Base-by-base conservation (phyloP, 108 stramenopile genomes). In the Hondaea fermentalgiana region DNA sequence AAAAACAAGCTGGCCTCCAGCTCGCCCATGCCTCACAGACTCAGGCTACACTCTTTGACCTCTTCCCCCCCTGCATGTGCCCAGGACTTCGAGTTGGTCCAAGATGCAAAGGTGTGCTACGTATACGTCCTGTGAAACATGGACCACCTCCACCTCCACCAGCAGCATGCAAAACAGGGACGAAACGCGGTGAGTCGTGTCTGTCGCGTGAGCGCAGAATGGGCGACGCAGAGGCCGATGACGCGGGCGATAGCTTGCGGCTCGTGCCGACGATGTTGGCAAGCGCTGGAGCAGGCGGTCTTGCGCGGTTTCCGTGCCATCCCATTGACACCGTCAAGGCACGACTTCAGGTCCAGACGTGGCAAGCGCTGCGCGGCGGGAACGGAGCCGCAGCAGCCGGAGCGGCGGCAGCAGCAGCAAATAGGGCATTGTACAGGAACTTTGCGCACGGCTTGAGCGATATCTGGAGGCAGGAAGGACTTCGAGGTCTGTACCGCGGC, bases 401-500 rank as follows among this genome's bases (percentile, higher is more conserved):
- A 35, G 2, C 35, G 35, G 35, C 35, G 2, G 35, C 35, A 35
- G 35, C 35, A 35, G 35, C 35, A 35, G 35, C 35, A n/a, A 55
- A 16, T 14, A 49, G 72, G 8, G 88, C 69, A 6, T 60, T 44
- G 47, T 60, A 44, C 58, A 69, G 89, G 87, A 95, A 95, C 69
- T 93, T 96, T 14, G 8, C 93, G 28, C 95, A 97, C 92, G 96
- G 91, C 12, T 72, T 96, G 57, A 21, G 87, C 55, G 60, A 87
- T 71, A 95, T 96, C 5, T 94, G 90, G 87, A 91, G 91, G n/a
- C 58, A 89, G 2, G 97, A 98, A 92, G 98, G 98, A 23, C n/a
- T 98, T 3, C 90, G 90, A 6, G 97, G 97, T 0, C 91, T 98
- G 23, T 99, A 98, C 90, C 93, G 97, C 44, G 99, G 99, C 4